These are phyloP conservation scores for Fusarium mangiferae DNA, from an alignment of 2,329 filamentous ascomycete genomes.

Conservation along the genomic window DNA sequence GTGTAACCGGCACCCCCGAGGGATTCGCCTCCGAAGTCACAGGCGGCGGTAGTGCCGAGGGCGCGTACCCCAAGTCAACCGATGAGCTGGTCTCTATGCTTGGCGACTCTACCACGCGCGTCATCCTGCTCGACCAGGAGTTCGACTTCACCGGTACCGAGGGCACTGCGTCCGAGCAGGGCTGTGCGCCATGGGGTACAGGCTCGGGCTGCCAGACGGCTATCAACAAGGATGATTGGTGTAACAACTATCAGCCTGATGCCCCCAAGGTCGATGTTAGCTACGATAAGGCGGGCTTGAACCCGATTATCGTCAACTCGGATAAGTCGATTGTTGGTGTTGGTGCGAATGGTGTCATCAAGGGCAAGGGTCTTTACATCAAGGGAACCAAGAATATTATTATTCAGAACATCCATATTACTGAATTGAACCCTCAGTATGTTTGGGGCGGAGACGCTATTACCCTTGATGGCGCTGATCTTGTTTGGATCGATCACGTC, in stretches of 20 bases:
- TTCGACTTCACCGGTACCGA: constrained; percentile 67
- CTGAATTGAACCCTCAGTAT: constrained; percentile 65
- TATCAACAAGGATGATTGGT: constrained; percentile 70
- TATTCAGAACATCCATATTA: constrained; percentile 68
- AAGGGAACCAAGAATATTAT: constrained; percentile 63
- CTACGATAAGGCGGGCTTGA: constrained; percentile 62
- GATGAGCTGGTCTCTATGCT: constrained; percentile 70
- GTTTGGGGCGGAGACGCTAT: constrained; percentile 71
- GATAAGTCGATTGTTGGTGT: constrained; percentile 68
- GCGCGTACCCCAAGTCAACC: constrained; percentile 64
- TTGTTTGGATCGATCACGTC: constrained; percentile 64
- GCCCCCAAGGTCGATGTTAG: constrained; percentile 57
- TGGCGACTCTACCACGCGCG: constrained; percentile 61
- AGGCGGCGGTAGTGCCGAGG: constrained; percentile 70
- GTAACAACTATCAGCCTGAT: constrained; percentile 66
- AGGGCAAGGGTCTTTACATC: constrained; percentile 65
- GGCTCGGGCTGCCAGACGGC: constrained; percentile 64
- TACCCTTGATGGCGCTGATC: constrained; percentile 58
- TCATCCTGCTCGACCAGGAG: constrained; percentile 67
- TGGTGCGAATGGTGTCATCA: constrained; percentile 64
- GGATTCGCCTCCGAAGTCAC: constrained; percentile 64
- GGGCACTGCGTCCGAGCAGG: constrained; percentile 61
- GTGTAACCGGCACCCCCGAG: constrained; percentile 50
- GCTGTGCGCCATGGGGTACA: constrained; percentile 70
- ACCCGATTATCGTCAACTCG: constrained; percentile 62